A percentile compares a stretch with the other conserved stretches of the same genome.
These are phyloP conservation scores for Prunus kanzakura DNA, from an alignment of 306 rosid species.

Conservation along the genomic window DNA sequence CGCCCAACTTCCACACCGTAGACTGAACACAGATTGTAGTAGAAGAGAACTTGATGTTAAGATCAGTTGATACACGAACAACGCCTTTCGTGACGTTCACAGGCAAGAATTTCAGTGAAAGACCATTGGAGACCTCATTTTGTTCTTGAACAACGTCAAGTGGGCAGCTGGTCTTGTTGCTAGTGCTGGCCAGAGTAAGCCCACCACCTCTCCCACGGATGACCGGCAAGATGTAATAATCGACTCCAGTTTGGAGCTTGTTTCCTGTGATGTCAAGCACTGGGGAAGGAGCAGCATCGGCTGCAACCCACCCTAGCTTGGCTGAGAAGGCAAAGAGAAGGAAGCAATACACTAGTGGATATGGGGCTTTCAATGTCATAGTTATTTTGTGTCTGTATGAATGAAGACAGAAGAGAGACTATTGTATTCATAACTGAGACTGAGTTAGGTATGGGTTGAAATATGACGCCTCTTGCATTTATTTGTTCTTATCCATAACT, in stretches of 20 bases:
- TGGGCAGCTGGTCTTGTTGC: slow-evolving; percentile 35
- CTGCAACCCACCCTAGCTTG: slow-evolving; percentile 6
- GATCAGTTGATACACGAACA: slow-evolving; percentile 40
- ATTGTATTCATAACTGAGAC: no score
- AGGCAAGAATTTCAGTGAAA: slow-evolving; percentile 30
- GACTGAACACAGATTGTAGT: slow-evolving; percentile 26
- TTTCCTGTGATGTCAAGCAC: slow-evolving; percentile 44
- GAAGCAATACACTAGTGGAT: background rate
- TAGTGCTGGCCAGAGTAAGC: slow-evolving; percentile 32
- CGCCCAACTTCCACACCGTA: slow-evolving; percentile 50
- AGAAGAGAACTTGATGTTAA: slow-evolving; percentile 39
- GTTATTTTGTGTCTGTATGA: background rate
- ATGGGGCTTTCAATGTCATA: background rate
- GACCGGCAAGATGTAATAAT: slow-evolving; percentile 49
- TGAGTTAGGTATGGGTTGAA: background rate
- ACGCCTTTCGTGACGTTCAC: slow-evolving; percentile 36
- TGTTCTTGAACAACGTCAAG: slow-evolving; percentile 49
- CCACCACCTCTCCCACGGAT: slow-evolving; percentile 46
- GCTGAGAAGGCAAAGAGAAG: slow-evolving; percentile 16
- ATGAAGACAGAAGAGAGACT: background rate
- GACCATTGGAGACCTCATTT: slow-evolving; percentile 35
- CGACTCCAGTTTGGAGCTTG: slow-evolving; percentile 12
- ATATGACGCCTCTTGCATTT: background rate
- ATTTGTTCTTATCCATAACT: background rate
- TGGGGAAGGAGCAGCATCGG: slow-evolving; percentile 24